Evolutionary conservation across 257 asterid genomes (phyloP), one percentile per base, ranked within the genome.

Genomic region (Solanum stenotomum): DNA sequence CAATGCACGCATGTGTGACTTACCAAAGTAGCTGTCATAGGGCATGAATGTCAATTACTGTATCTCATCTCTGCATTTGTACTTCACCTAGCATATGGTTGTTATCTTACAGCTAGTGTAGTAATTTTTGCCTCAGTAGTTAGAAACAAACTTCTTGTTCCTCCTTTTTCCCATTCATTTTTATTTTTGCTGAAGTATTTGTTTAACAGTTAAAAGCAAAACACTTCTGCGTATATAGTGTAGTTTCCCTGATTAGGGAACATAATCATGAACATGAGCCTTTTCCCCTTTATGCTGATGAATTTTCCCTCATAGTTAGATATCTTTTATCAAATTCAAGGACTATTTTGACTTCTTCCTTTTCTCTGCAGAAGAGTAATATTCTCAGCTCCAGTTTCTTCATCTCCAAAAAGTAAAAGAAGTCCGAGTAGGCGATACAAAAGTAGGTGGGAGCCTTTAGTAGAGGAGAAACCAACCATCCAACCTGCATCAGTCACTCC

Each of bases 361-460:
- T 34, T 89, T 7, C 90, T 89, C 79, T 91, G 87, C 94, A 97
- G 99, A 34, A 88, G 90, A 88, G 29, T 44, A 18, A 90, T 87
- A 34, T 92, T 93, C 91, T 91, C 93, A 23, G 40, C 90, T 46
- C 93, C 92, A 42, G 82, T 88, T 65, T 89, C 94, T 85, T 91
- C 92, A 42, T 72, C 89, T 78, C 91, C 92, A 84, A 95, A 93
- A 93, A 93, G 89, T 89, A 94, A 87, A 89, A 95, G 88, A 91
- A 94, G 98, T 92, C 98, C 99, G 84, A 91, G 90, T 88, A 95
- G 96, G 91, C 95, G 98, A 88, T 90, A 91, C 89, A 97, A 97
- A 95, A 97, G 99, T 89, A 92, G 99, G 93, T 97, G 99, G 99
- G 99, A 94, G 91, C 99, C 99, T 79, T 52, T 95, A 84, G 87